phyloP scores from a whole-genome alignment of 495 filamentous ascomycete genomes.

The Tricharina praecox region DNA sequence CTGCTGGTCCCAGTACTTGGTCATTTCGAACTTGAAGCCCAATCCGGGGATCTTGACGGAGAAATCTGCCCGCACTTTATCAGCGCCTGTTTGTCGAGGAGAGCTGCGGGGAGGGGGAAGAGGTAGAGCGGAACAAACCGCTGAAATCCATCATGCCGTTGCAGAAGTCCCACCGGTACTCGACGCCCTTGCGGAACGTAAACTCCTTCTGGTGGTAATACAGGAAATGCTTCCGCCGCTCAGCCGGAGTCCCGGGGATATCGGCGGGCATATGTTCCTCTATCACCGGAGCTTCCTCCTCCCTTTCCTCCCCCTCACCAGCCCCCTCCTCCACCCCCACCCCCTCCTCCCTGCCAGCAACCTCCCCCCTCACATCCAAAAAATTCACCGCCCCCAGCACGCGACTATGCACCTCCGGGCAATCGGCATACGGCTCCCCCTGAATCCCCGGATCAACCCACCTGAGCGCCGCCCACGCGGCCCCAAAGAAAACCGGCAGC shows the following conservation, averaged over 20 bases:
- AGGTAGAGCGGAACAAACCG: constrained; percentile 29
- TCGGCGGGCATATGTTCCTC: constrained; percentile 25
- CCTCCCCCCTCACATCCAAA: background rate
- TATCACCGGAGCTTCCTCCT: constrained; percentile 49
- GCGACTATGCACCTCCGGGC: constrained; percentile 68
- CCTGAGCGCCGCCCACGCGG: constrained; percentile 64
- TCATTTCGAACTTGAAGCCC: constrained; percentile 56
- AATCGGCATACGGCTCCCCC: constrained; percentile 71
- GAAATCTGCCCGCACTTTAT: constrained; percentile 37
- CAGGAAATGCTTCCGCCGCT: constrained; percentile 50
- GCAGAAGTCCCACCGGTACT: constrained; percentile 69
- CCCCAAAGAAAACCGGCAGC: constrained; percentile 70
- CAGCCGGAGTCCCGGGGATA: constrained; percentile 13
- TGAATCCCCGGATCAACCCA: constrained; percentile 83
- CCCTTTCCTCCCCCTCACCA: constrained; percentile 34
- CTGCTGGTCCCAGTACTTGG: constrained; percentile 70
- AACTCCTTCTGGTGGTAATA: constrained; percentile 34
- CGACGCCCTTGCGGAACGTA: constrained; percentile 35
- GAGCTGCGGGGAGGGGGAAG: background rate
- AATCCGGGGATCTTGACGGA: constrained; percentile 68
- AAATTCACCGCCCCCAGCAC: constrained; percentile 48
- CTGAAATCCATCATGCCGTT: constrained; percentile 85
- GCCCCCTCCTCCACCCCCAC: constrained; percentile 36
- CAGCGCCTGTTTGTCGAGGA: background rate
- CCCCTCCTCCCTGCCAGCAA: constrained; percentile 33